These are phyloP conservation scores for Stylonectria norvegica DNA, from an alignment of 2,329 filamentous ascomycete genomes.

Conservation along the genomic window DNA sequence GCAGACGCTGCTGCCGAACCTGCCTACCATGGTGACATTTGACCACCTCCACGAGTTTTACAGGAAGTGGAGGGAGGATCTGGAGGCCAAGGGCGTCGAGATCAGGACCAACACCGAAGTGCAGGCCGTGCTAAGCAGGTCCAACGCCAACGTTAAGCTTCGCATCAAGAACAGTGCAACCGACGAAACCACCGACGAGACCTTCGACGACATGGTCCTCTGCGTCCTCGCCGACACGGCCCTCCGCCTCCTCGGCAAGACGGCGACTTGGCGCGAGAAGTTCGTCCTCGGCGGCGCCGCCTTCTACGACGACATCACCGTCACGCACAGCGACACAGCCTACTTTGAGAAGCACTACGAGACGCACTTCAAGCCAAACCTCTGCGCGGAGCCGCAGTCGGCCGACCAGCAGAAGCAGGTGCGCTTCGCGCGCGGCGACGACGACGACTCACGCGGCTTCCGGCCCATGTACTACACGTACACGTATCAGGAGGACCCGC, in stretches of 20 bases:
- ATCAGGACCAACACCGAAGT: conserved; percentile 57
- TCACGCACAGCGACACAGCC: conserved; percentile 62
- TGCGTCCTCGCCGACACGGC: conserved; percentile 64
- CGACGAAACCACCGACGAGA: conserved; percentile 46
- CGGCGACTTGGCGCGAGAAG: conserved; percentile 58
- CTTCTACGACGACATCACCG: conserved; percentile 67
- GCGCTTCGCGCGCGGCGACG: conserved; percentile 40
- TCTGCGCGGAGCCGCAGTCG: conserved; percentile 47
- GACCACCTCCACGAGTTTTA: conserved; percentile 61
- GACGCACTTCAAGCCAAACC: conserved; percentile 51
- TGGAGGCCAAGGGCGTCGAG: conserved; percentile 52
- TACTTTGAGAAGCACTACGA: conserved; percentile 70
- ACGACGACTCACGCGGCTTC: conserved; percentile 54
- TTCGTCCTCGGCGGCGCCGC: conserved; percentile 68
- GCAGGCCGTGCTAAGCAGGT: conserved; percentile 48
- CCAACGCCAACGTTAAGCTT: conserved; percentile 51
- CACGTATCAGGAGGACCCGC: conserved; percentile 52
- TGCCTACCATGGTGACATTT: conserved; percentile 65
- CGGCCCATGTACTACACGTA: conserved; percentile 65
- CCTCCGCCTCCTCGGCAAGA: conserved; percentile 56
- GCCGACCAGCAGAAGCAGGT: conserved; percentile 38
- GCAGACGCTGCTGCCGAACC: conserved; percentile 53
- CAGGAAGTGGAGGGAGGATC: conserved; percentile 52
- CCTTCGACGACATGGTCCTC: conserved; percentile 64
- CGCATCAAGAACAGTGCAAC: conserved; percentile 47